phyloP scores from a whole-genome alignment of 75 land plant species.

The Adiantum capillusveneris region DNA sequence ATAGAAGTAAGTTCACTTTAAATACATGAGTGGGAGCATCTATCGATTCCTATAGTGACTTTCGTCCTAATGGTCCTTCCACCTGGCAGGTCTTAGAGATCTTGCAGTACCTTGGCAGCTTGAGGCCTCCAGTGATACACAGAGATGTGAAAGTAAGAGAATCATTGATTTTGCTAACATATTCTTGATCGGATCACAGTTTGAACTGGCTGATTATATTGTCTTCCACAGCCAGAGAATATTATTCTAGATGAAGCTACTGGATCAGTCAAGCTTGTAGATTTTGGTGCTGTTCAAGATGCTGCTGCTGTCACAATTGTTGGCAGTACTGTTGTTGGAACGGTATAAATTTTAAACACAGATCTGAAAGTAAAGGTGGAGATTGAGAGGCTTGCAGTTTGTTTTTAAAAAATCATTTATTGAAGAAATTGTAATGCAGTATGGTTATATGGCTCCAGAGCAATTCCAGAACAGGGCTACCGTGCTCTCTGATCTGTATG shows the following conservation, averaged over 20 bases:
- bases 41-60: too few species aligned
- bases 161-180: not conserved
- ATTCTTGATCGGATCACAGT: not conserved
- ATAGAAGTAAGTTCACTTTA: conserved; percentile 22
- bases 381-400: conserved; percentile 1
- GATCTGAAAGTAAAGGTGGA: too few species aligned
- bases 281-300: conserved; percentile 55
- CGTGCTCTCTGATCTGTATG: conserved; percentile 43
- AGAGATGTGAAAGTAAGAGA: conserved; percentile 37
- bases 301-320: conserved; percentile 37
- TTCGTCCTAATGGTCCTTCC: too few species aligned
- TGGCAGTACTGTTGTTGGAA: conserved; percentile 52
- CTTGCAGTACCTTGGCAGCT: conserved; percentile 30
- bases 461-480: conserved; percentile 47
- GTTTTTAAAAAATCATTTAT: too few species aligned
- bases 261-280: conserved; percentile 37
- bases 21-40: too few species aligned
- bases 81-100: conserved; percentile 40
- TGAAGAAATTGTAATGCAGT: too few species aligned
- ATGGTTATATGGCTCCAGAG: conserved; percentile 62
- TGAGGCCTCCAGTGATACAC: conserved; percentile 48
- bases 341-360: conserved; percentile 34
- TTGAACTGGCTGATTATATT: not conserved
- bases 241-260: conserved; percentile 32
- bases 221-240: conserved; percentile 35